phyloP scores from a whole-genome alignment of 192 early-diverging fungal genomes.

The Coemansia sp. region DNA sequence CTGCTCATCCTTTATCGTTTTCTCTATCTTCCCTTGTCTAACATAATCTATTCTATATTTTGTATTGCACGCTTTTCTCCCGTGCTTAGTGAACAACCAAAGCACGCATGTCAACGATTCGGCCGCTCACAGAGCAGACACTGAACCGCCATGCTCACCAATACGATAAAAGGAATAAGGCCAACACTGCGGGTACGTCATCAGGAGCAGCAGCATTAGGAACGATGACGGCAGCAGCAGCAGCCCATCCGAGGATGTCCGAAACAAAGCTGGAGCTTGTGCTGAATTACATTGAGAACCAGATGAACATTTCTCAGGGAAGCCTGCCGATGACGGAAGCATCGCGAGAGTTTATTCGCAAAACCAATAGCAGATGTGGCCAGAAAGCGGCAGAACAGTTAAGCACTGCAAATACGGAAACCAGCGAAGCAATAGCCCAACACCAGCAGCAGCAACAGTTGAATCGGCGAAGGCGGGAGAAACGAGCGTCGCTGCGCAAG shows the following conservation, averaged over 20 bases:
- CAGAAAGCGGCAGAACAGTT: neutral
- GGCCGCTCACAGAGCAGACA: slow-evolving; percentile 32
- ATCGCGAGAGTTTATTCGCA: slow-evolving; percentile 4
- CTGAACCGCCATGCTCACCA: slow-evolving; percentile 22
- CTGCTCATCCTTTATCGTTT: neutral
- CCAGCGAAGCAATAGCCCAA: neutral
- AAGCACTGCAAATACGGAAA: neutral
- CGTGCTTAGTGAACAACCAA: neutral
- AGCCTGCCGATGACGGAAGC: slow-evolving; percentile 15
- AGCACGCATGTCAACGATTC: slow-evolving; percentile 14
- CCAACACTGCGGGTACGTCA: neutral
- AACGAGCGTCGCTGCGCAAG: slow-evolving; percentile 21
- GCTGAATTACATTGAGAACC: slow-evolving; percentile 31
- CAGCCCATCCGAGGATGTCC: slow-evolving; percentile 16
- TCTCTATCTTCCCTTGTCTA: neutral
- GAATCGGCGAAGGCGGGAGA: slow-evolving; percentile 11
- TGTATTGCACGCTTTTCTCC: neutral
- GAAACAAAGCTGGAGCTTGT: slow-evolving; percentile 36
- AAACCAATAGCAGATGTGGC: neutral
- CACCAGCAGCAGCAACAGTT: neutral
- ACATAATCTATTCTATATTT: neutral
- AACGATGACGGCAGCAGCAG: neutral
- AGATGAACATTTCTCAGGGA: slow-evolving; percentile 32
- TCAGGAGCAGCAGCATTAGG: slow-evolving; percentile 1
- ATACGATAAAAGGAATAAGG: neutral